These are phyloP conservation scores for Backusella psychrophila DNA, from an alignment of 192 early-diverging fungal species.

Conservation along the genomic window DNA sequence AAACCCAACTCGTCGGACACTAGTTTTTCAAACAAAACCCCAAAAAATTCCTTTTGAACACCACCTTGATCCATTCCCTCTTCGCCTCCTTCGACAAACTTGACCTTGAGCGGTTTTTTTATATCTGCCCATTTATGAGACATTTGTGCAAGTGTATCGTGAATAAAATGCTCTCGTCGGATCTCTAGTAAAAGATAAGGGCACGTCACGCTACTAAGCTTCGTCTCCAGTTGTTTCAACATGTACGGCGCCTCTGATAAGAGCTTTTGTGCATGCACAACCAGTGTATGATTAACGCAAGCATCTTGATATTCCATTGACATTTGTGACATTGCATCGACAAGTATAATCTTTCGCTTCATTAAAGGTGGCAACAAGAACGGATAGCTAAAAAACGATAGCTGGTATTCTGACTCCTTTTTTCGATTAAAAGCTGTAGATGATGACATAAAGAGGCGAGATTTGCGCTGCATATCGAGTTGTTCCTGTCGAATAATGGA, in stretches of 20 bases:
- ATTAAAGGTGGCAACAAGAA: slow-evolving; percentile 66
- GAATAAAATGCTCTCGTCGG: slow-evolving; percentile 62
- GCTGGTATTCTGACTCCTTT: slow-evolving; percentile 38
- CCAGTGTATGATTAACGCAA: slow-evolving; percentile 75
- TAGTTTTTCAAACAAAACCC: slow-evolving; percentile 69
- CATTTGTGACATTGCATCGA: slow-evolving; percentile 79
- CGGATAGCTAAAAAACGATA: slow-evolving; percentile 68
- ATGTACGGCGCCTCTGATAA: slow-evolving; percentile 48
- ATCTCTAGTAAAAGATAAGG: slow-evolving; percentile 84
- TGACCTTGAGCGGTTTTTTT: slow-evolving; percentile 81
- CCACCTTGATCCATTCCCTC: slow-evolving; percentile 95
- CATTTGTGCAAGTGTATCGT: slow-evolving; percentile 80
- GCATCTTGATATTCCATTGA: slow-evolving; percentile 76
- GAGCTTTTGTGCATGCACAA: slow-evolving; percentile 70
- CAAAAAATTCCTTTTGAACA: slow-evolving; percentile 95
- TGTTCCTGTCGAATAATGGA: slow-evolving; percentile 2
- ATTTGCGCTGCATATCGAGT: slow-evolving; percentile 18
- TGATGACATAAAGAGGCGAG: slow-evolving; percentile 11
- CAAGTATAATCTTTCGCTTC: slow-evolving; percentile 67
- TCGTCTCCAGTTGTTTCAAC: slow-evolving; percentile 52
- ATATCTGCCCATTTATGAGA: slow-evolving; percentile 56
- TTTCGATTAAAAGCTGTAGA: slow-evolving; percentile 11
- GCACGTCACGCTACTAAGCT: slow-evolving; percentile 56
- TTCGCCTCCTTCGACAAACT: slow-evolving; percentile 88
- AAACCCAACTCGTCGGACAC: slow-evolving; percentile 72